A percentile compares a stretch with the other conserved stretches of the same genome.
These are phyloP conservation scores for Beta vulgaris DNA, from an alignment of 148 eudicot genomes.

Conservation along the genomic window DNA sequence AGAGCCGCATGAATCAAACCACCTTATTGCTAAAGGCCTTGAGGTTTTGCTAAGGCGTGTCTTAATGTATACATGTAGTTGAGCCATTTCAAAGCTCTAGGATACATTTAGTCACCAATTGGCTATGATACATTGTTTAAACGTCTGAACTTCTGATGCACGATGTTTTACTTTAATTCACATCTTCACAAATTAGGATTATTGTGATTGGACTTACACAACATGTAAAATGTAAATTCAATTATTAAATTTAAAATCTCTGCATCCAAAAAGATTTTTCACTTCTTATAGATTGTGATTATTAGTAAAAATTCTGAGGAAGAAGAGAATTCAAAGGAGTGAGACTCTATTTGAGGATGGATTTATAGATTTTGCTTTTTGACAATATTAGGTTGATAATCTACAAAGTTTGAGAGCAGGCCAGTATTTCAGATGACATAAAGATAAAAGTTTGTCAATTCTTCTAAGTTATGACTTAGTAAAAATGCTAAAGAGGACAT, in stretches of 20 bases:
- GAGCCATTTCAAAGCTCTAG: neutral
- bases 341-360: neutral
- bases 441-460: too few species aligned
- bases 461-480: too few species aligned
- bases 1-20: neutral
- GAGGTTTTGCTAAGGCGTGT: neutral
- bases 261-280: neutral
- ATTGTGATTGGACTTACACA: neutral
- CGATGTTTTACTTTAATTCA: conserved; percentile 12
- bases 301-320: neutral
- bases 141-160: neutral
- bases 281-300: neutral
- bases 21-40: neutral
- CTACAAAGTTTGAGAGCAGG: too few species aligned
- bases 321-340: neutral
- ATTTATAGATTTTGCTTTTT: neutral
- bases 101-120: neutral
- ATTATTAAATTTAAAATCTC: neutral
- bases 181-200: neutral
- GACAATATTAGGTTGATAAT: too few species aligned
- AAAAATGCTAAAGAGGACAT: too few species aligned
- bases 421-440: too few species aligned
- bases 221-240: neutral
- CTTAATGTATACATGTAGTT: neutral
- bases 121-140: neutral